Base-by-base conservation (phyloP, 2,329 filamentous ascomycete species). In the Exophiala calicioides region DNA sequence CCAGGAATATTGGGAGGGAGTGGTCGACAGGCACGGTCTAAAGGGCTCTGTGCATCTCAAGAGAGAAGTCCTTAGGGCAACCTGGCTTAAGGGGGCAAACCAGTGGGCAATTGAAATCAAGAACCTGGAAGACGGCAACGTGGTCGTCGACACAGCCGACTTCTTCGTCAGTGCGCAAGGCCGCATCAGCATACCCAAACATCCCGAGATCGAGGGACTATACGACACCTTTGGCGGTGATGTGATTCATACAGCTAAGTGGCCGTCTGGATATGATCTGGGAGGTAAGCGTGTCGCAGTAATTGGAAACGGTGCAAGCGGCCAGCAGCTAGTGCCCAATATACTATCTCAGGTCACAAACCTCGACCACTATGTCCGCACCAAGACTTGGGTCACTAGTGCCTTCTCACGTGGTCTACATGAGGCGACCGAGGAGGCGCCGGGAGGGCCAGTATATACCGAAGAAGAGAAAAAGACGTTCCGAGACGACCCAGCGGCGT, bases 21-120 rank as follows among this genome's bases (percentile, higher is more conserved):
- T 85, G 3, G 82, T 84, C 0, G 68, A 69, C 5, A 85, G 87
- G 56, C 76, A 86, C 61, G 73, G 81, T 43, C 77, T 87, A 1
- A 82, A 86, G 60, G 69, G 77, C 24, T 75, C 78, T 41, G 66
- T 81, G 1, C 74, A 76, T 44, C 70, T 82, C 7, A 67, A 73
- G 6, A 79, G 78, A 18, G 71, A 72, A n/a, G 78, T 88, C 1
- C 67, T 76, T 2, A 72, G 67, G 1, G 70, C 78, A 1, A 63
- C 70, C 9, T 88, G 84, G 84, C 67, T 81, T 18, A 67, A 71
- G 0, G 61, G 64, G 0, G 58, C 64, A 13, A 71, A 69, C 0
- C 70, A 77, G 50, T 89, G 85, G 86, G 67, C 62, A 3, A 64
- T 84, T 18, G 41, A 26, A 4, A 18, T 53, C 3, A 20, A 47